Base-by-base conservation (phyloP, 495 filamentous ascomycete species). In the Daldinia loculata region DNA sequence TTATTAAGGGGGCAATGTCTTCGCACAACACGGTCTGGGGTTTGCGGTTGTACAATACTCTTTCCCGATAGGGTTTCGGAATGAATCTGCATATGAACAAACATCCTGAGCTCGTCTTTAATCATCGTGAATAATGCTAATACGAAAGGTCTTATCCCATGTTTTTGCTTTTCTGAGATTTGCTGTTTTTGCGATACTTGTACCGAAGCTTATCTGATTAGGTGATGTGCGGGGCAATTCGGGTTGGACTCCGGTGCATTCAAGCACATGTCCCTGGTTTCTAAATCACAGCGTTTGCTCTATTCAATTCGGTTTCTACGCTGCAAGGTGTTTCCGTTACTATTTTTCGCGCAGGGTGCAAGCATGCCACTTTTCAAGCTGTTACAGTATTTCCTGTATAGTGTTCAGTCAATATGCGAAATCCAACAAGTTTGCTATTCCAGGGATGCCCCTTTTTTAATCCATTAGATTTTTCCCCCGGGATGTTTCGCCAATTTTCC, bases 21-120 rank as follows among this genome's bases (percentile, higher is more conserved):
- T 89, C 74, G 74, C 75, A 74, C 75, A 77, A 73, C 85, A 90
- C 84, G 89, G 87, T 89, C 86, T 84, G 86, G 86, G 88, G 89
- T 86, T 86, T 84, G 86, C 87, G 88, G 89, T 83, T 92, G 89
- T 92, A 92, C 89, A 90, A 90, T 92, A 92, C 80, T 82, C 81
- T 83, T 86, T 87, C 86, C 87, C 84, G 84, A 86, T 84, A 84
- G 80, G 82, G 81, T 82, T 85, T 80, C 82, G 83, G 80, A 85
- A 85, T 89, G 85, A 83, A 85, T 87, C 81, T 86, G 83, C 84
- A 85, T 82, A 84, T 85, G 84, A 87, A 84, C 83, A 79, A 84
- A 77, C 74, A 70, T 48, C 61, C 56, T 58, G 62, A 62, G 41
- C 38, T 41, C 14, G 48, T 69, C 36, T 66, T 52, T 67, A 63